These are phyloP conservation scores for Gentiana macrophylla DNA, from an alignment of 257 asterid species.

Conservation along the genomic window DNA sequence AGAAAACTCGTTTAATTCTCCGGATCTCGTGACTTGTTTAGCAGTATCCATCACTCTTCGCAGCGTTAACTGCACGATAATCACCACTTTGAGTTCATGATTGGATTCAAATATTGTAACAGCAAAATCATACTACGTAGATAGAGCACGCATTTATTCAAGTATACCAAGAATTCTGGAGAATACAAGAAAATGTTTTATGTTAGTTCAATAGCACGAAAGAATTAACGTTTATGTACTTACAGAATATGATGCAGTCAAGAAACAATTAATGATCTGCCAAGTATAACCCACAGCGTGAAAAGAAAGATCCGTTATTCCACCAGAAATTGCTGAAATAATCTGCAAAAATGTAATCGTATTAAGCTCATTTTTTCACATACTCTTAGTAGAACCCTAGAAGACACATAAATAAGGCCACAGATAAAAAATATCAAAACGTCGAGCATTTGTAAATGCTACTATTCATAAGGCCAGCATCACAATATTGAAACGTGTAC, in stretches of 20 bases:
- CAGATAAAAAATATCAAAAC: background rate
- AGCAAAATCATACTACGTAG: too few relatives aligned
- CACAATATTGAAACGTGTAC: too few relatives aligned
- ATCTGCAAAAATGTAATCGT: conserved; percentile 45
- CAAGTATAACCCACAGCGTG: conserved; percentile 81
- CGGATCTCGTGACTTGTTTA: conserved; percentile 81
- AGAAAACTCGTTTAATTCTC: conserved; percentile 77
- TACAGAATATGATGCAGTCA: conserved; percentile 97
- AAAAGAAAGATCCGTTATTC: conserved; percentile 83
- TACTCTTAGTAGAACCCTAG: background rate
- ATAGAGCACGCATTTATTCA: too few relatives aligned
- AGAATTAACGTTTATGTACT: conserved; percentile 18
- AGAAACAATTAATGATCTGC: conserved; percentile 86
- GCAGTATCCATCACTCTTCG: conserved; percentile 96
- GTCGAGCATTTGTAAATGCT: background rate
- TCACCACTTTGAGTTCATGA: background rate
- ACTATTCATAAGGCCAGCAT: conserved; percentile 1
- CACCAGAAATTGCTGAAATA: conserved; percentile 93
- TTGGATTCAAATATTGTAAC: too few relatives aligned
- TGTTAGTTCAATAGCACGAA: background rate
- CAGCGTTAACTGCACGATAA: conserved; percentile 53
- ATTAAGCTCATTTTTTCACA: background rate
- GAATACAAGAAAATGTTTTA: background rate
- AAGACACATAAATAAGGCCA: background rate
- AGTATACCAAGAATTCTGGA: background rate